Base-by-base conservation (phyloP, 164 flowering plant genomes). In the Echeveria elegans region DNA sequence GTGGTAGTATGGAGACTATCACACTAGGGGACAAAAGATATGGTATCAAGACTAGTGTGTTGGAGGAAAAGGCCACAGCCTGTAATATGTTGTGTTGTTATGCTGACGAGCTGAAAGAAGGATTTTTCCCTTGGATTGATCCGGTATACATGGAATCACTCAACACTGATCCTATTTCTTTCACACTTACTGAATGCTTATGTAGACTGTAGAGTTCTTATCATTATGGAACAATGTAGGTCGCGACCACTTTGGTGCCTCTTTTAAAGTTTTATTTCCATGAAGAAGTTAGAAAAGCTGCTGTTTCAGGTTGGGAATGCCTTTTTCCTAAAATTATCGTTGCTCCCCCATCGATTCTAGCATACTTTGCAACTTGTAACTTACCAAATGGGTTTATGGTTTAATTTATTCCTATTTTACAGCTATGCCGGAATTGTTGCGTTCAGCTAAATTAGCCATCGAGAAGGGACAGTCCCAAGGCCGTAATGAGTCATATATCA, bases 1-100 rank as follows among this genome's bases (percentile, higher is more conserved):
- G 9, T 67, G 71, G 69, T 85, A 86, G 92, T 62, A 85, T 86
- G 72, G 92, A 86, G 75, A 83, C 86, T 30, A 86, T 86, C 23
- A 86, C 88, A 19, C 87, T 86, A 53, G 93, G 93, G 23, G 89
- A 88, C 63, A 86, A 86, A 74, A 76, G 93, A 67, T 86, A 86
- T 18, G 88, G 88, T 30, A 83, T 88, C 66, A 88, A 86, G 71
- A 88, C 89, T 28, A 88, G 86, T 76, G 84, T 86, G 26, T 75
- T 88, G 65, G 93, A 88, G 71, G 90, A 86, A 70, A 88, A 88
- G 68, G 90, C 93, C 50, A 88, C 88, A n/a, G 93, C 93, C 48
- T 88, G 93, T 56, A 86, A 88, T 64, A 86, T 88, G 93, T 69
- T 88, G 6, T 88, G 88, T 71, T 88, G 93, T 80, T 84, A 86